phyloP scores from a whole-genome alignment of 495 filamentous ascomycete genomes.

The Xylaria longipes region DNA sequence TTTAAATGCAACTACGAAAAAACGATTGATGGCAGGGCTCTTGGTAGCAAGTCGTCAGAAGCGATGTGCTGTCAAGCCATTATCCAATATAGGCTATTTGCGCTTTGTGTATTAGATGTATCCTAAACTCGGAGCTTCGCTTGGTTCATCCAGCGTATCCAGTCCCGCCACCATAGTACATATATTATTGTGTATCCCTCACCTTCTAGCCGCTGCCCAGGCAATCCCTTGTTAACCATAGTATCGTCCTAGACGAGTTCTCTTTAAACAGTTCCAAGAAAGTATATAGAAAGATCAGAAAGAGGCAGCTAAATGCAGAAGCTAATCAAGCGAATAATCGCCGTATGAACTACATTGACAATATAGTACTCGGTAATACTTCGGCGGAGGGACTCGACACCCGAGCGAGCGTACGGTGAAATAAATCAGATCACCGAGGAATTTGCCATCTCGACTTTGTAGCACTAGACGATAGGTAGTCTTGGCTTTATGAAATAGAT shows the following conservation, averaged over 20 bases:
- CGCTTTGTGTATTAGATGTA: not conserved
- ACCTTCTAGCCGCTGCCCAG: too few relatives aligned
- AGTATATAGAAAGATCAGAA: not conserved
- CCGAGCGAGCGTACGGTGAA: not conserved
- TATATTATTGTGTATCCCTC: not conserved
- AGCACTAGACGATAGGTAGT: conserved; percentile 3
- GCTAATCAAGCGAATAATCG: not conserved
- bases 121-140: not conserved
- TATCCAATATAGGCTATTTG: too few relatives aligned
- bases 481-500: conserved; percentile 2
- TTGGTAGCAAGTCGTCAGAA: not conserved
- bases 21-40: not conserved
- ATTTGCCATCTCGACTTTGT: not conserved
- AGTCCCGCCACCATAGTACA: not conserved
- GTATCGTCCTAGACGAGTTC: not conserved
- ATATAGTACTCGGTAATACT: not conserved
- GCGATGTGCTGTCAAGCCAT: not conserved
- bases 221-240: not conserved
- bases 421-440: not conserved
- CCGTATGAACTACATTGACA: not conserved
- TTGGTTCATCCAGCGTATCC: not conserved
- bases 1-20: not conserved
- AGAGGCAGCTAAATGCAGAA: not conserved
- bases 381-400: not conserved
- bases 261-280: not conserved